phyloP scores from a whole-genome alignment of 106 monocot species.

The Apostasia shenzhenica region DNA sequence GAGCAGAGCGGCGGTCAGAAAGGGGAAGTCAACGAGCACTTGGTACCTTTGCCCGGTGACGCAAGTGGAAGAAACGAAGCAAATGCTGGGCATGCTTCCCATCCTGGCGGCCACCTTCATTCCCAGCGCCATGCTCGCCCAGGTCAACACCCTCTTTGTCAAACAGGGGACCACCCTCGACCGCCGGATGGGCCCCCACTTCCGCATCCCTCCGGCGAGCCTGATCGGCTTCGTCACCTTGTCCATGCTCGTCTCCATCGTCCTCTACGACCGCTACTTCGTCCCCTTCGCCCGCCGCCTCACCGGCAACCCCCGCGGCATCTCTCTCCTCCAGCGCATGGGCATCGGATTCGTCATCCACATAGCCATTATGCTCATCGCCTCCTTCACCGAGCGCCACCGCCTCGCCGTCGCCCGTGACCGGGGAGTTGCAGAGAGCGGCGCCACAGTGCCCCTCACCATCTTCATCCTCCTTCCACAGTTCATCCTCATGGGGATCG shows the following conservation, averaged over 20 bases:
- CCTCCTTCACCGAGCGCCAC: conserved; percentile 21
- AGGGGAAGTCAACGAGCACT: not conserved
- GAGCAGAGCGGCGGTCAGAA: conserved; percentile 49
- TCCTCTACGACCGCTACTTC: conserved; percentile 31
- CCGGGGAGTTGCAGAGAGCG: not conserved
- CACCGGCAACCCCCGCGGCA: conserved; percentile 42
- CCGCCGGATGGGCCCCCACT: conserved; percentile 18
- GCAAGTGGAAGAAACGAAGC: conserved; percentile 68
- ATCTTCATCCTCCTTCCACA: conserved; percentile 17
- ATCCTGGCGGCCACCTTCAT: conserved; percentile 32
- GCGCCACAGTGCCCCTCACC: conserved; percentile 3
- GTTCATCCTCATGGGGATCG: conserved; percentile 15
- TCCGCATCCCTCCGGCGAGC: conserved; percentile 22
- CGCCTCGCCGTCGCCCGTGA: conserved; percentile 11
- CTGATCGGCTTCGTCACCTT: conserved; percentile 35
- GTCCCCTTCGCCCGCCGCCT: conserved; percentile 8
- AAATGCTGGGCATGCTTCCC: conserved; percentile 47
- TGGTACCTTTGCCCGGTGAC: conserved; percentile 45
- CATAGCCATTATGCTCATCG: conserved; percentile 19
- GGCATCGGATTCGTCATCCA: conserved; percentile 26
- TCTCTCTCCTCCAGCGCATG: conserved; percentile 36
- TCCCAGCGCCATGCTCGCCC: conserved; percentile 34
- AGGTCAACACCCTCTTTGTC: conserved; percentile 5
- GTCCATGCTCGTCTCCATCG: conserved; percentile 36
- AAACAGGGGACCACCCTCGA: conserved; percentile 48